These are phyloP conservation scores for Rubia occidens DNA, from an alignment of 305 asterid species.

Conservation along the genomic window DNA sequence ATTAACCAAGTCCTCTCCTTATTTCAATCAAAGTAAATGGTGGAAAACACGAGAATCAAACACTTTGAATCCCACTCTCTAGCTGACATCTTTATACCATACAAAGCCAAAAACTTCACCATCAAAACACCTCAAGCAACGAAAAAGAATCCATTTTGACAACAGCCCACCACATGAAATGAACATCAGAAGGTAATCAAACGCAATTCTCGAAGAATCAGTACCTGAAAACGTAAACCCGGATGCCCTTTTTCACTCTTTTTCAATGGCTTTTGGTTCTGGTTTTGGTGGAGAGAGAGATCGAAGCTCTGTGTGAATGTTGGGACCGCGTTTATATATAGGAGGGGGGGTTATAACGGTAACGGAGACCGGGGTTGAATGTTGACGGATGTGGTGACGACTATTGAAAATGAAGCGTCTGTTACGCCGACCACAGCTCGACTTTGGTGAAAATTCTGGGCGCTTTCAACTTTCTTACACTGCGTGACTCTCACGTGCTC, in stretches of 20 bases:
- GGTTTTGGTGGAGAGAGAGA: slow-evolving; percentile 15
- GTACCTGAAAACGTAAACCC: slow-evolving; percentile 5
- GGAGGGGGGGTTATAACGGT: slow-evolving; percentile 17
- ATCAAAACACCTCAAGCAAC: neutral
- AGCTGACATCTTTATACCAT: neutral
- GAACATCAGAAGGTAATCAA: neutral
- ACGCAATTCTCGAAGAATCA: neutral
- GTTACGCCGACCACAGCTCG: slow-evolving; percentile 27
- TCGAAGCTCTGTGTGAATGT: slow-evolving; percentile 15
- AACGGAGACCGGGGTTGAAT: slow-evolving; percentile 12
- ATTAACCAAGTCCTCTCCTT: slow-evolving; percentile 16
- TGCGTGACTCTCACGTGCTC: slow-evolving; percentile 13
- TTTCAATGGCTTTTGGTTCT: neutral
- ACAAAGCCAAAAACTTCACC: slow-evolving; percentile 3
- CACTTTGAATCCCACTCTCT: slow-evolving; percentile 8
- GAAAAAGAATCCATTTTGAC: neutral
- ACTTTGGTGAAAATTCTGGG: slow-evolving; percentile 15
- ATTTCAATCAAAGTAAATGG: neutral
- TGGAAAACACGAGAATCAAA: slow-evolving; percentile 9
- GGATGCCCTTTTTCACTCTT: neutral
- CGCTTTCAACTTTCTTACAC: slow-evolving; percentile 3
- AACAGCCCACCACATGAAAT: slow-evolving; percentile 5
- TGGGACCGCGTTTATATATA: slow-evolving; percentile 24
- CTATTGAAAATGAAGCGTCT: slow-evolving; percentile 14
- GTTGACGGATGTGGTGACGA: slow-evolving; percentile 29